Evolutionary conservation across 495 filamentous ascomycete genomes (phyloP), one percentile per base, ranked within the genome.

Genomic region (Lepraria neglecta): DNA sequence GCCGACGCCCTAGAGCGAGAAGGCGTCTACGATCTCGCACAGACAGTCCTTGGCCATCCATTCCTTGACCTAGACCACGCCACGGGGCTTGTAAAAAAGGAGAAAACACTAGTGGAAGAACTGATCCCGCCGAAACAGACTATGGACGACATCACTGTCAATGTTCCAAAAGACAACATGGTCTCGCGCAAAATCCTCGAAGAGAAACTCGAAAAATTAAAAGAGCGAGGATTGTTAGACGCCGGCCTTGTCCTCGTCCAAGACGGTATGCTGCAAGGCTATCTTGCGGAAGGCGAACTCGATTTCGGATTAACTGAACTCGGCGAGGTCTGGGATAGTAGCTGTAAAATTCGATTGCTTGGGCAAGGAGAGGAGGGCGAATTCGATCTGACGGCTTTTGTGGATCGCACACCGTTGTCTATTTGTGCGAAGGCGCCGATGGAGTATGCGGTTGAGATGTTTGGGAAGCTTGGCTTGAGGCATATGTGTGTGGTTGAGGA

Each of bases 391-490:
- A 68, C 69, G 9, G 68, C 67, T 4, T 80, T 84, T 64, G 75
- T 82, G 12, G 80, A 84, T 65, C 71, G 78, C 12, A 82, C 79
- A 21, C 80, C 80, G 27, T 52, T 82, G 55, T 76, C 69, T 4
- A 68, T 84, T 5, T 76, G 71, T 60, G 77, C 72, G 2, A 75
- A 77, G 56, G 78, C 81, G 48, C 81, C 81, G 40, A 71, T 83
- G 67, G 80, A 84, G 68, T 81, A 80, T 69, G 76, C 74, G 11
- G 76, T 81, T 27, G 80, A 83, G 72, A 78, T 83, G 75, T 84
- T 84, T 74, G 77, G 76, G 15, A 81, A 78, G 66, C 64, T 84
- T 48, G 81, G 80, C 0, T 56, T 84, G 64, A 68, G 80, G 60
- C 70, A 82, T 72, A 50, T 82, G 35, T 76, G 77, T 65, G 70